phyloP scores from a whole-genome alignment of 2,329 filamentous ascomycete species.

The Acrocalymma vagum region DNA sequence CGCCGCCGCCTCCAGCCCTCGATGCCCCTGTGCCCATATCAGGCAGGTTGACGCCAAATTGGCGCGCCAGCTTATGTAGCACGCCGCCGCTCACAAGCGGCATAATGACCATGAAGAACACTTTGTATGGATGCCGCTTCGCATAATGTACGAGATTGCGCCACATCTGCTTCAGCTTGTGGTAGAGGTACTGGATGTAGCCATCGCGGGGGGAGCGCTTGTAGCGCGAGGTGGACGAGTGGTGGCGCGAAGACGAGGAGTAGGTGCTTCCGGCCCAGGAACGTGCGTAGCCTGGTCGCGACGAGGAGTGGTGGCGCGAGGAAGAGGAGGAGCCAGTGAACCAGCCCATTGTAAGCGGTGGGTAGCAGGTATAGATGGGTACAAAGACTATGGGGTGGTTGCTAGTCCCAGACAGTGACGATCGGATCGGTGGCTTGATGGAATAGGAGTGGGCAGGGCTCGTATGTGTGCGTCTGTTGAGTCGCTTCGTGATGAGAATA shows the following conservation, averaged over 20 bases:
- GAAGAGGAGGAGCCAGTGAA: constrained; percentile 41
- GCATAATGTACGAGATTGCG: constrained; percentile 84
- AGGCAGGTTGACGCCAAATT: constrained; percentile 82
- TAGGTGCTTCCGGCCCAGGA: constrained; percentile 34
- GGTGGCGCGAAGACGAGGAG: constrained; percentile 40
- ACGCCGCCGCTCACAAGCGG: constrained; percentile 87
- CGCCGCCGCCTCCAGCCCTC: constrained; percentile 28
- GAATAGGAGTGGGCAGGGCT: constrained; percentile 8
- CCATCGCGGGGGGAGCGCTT: constrained; percentile 79
- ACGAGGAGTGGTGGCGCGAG: constrained; percentile 32
- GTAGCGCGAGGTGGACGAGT: constrained; percentile 74
- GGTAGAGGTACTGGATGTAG: constrained; percentile 77
- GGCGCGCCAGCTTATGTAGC: constrained; percentile 76
- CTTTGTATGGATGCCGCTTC: constrained; percentile 83
- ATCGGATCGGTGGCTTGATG: constrained; percentile 19
- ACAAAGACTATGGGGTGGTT: too few species aligned
- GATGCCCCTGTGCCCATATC: constrained; percentile 48
- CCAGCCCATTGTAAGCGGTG: constrained; percentile 42
- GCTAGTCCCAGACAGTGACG: too few species aligned
- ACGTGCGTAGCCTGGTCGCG: constrained; percentile 41
- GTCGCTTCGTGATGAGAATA: constrained; percentile 1
- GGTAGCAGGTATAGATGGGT: constrained; percentile 6
- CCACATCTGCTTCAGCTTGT: constrained; percentile 79
- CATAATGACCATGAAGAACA: constrained; percentile 89
- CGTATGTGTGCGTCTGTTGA: constrained; percentile 1